Evolutionary conservation across 1,284 basidiomycete genomes (phyloP).

Genomic region (Puccinia coronata): DNA sequence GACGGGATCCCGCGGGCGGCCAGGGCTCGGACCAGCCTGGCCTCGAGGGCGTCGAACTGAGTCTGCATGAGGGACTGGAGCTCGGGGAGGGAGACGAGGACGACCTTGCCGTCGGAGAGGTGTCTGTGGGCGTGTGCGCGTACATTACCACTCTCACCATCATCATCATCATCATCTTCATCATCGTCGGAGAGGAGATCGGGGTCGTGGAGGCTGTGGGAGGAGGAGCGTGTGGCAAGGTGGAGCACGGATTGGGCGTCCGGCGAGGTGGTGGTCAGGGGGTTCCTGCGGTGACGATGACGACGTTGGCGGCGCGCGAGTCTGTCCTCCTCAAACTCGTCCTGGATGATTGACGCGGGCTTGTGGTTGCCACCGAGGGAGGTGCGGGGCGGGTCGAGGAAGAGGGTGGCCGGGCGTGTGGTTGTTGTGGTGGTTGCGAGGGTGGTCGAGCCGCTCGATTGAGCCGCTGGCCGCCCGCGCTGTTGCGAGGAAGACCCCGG

Average conservation of each 20-base stretch:
- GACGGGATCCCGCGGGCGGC: no score
- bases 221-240: background rate
- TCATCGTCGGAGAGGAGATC: background rate
- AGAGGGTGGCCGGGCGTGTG: background rate
- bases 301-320: background rate
- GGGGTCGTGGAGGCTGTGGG: background rate
- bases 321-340: slow-evolving; percentile 31
- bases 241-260: background rate
- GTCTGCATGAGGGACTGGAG: no score
- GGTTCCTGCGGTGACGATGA: background rate
- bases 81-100: no score
- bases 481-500: no score
- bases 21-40: no score
- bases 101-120: background rate
- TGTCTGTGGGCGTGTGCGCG: no score
- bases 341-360: slow-evolving; percentile 46
- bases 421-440: background rate
- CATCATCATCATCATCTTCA: background rate
- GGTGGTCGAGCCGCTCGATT: no score
- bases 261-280: background rate
- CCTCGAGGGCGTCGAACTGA: no score
- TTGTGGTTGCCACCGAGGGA: slow-evolving; percentile 20
- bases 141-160: no score
- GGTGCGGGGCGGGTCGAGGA: background rate
- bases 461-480: no score